Conservation (phyloP, 176 grass and related monocot species). For the Avena sativa region DNA sequence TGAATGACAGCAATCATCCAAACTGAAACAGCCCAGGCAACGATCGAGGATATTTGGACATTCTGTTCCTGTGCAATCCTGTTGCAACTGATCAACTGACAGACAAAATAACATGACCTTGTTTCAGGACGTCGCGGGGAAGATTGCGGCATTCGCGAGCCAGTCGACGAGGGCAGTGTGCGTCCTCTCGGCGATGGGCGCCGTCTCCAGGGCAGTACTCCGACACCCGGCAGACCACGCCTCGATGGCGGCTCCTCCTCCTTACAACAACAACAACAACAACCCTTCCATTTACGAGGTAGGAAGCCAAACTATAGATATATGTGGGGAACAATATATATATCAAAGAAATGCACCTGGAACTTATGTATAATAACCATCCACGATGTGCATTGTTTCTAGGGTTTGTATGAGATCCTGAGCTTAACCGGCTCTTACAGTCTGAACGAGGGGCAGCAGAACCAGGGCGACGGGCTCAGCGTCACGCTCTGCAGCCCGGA, state of each 20-base stretch:
- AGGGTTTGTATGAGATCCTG: conserved; percentile 81
- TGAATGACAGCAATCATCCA: neutral
- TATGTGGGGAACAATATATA: neutral
- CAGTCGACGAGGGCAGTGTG: conserved; percentile 73
- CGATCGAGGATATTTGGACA: neutral
- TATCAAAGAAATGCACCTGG: neutral
- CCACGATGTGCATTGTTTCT: neutral
- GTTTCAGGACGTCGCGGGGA: conserved; percentile 64
- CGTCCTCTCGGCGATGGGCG: conserved; percentile 81
- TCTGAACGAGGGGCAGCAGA: conserved; percentile 52
- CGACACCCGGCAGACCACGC: conserved; percentile 53
- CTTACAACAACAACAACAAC: conserved; percentile 43
- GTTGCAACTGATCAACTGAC: neutral
- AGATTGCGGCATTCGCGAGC: conserved; percentile 65
- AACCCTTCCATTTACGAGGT: conserved; percentile 61
- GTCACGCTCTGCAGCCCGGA: conserved; percentile 75
- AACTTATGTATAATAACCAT: neutral
- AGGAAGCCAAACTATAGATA: neutral
- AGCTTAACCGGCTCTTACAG: conserved; percentile 73
- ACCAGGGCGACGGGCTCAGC: conserved; percentile 53
- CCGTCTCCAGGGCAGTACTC: conserved; percentile 70
- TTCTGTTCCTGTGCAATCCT: neutral
- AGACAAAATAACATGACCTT: neutral
- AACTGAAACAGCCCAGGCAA: neutral
- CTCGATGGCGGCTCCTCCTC: conserved; percentile 26